Evolutionary conservation across 2,329 filamentous ascomycete species (phyloP), one percentile per base, ranked within the genome.

Genomic region (Didymellaceae sp.): DNA sequence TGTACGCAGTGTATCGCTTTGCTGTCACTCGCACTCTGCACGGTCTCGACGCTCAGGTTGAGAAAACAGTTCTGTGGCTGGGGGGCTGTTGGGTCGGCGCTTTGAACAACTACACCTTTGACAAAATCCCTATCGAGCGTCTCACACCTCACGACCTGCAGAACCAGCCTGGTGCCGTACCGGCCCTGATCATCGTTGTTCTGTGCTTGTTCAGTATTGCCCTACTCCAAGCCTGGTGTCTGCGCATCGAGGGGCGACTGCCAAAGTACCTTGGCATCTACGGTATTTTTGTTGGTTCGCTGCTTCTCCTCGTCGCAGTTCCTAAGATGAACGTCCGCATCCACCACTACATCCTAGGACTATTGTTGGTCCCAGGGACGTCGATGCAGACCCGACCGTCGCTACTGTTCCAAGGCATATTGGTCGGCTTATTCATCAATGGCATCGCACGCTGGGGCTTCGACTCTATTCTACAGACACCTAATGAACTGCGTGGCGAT

Each of bases 391-490:
- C 90, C 5, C 84, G 94, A 0, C 89, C 90, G 0, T 87, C 87
- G 0, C 78, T 97, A 7, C 73, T 96, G 2, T 97, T 94, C 66
- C 93, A 97, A 72, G 94, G 94, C 9, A 78, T 99, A 1, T 79
- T 99, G 0, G 77, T 97, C 6, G 94, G 94, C 0, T 81, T 97
- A 0, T 97, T 97, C 72, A 87, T 97, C 75, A 97, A 97, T 69
- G 93, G 94, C 43, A 86, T 95, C 52, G 93, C 92, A 4, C 83
- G 93, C 33, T 97, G 94, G 94, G 92, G 92, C 0, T 99, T 96
- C 71, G 92, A 91, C 55, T 82, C 88, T 1, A 85, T 99, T 37
- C 82, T 99, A 13, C 87, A 99, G 74, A 97, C 94, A 0, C 84
- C 89, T 0, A 81, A 74, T 0, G 85, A 86, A 1, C 75, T 99